A percentile compares a stretch with the other conserved stretches of the same genome.
Conservation (phyloP, 345 rosid genomes). For the Eucalyptus sp. region DNA sequence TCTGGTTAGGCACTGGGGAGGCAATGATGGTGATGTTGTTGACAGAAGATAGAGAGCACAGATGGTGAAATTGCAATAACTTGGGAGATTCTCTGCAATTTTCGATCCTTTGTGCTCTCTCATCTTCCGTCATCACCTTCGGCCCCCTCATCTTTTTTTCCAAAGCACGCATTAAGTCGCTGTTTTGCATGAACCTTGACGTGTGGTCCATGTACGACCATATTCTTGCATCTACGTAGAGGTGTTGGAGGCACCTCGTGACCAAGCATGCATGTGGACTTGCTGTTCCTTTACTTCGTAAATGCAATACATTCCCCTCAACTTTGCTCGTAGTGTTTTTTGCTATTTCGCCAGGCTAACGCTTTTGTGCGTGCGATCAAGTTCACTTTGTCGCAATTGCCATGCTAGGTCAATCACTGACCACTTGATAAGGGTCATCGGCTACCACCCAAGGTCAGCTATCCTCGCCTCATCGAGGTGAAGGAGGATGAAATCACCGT, state of each 20-base stretch:
- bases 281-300: background rate
- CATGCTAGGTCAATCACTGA: background rate
- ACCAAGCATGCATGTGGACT: background rate
- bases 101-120: constrained; percentile 77
- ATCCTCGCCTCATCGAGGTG: background rate
- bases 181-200: background rate
- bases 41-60: constrained; percentile 97
- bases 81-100: constrained; percentile 1
- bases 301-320: background rate
- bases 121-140: constrained; percentile 67
- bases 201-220: background rate
- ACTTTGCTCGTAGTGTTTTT: background rate
- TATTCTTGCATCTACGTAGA: background rate
- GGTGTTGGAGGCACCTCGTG: background rate
- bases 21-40: constrained; percentile 28
- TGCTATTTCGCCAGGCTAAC: background rate
- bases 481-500: background rate
- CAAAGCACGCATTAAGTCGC: background rate
- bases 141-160: constrained; percentile 2
- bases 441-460: background rate
- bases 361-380: background rate
- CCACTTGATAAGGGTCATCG: background rate
- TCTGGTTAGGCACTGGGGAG: background rate
- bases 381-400: background rate
- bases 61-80: constrained; percentile 24